phyloP scores from a whole-genome alignment of 371 early-diverging fungal genomes.

The Mortierella sp. region DNA sequence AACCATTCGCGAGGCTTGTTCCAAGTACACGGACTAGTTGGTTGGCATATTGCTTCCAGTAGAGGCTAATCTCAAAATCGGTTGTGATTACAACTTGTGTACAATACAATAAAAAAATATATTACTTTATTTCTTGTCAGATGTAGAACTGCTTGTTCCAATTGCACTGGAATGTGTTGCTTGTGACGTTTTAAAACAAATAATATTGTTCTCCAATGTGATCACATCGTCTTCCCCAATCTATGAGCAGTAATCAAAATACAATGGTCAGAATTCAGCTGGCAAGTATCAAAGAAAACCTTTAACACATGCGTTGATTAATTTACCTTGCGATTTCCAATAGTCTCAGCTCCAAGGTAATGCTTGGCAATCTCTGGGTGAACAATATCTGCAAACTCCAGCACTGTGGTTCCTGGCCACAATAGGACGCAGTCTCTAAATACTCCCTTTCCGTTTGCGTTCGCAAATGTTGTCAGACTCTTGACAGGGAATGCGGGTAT shows the following conservation, averaged over 20 bases:
- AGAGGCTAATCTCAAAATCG: too few species aligned
- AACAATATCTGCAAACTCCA: constrained; percentile 78
- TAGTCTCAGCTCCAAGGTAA: constrained; percentile 80
- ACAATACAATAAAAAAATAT: not conserved
- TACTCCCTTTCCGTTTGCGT: constrained; percentile 63
- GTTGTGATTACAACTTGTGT: not conserved
- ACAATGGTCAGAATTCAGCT: constrained; percentile 4
- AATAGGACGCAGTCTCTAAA: constrained; percentile 81
- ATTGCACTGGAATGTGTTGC: constrained; percentile 28
- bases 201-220: constrained; percentile 68
- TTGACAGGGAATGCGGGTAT: constrained; percentile 83
- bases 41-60: not conserved
- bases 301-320: not conserved
- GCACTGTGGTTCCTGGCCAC: constrained; percentile 77
- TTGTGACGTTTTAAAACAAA: constrained; percentile 72
- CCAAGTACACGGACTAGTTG: constrained; percentile 13
- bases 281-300: too few species aligned
- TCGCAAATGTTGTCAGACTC: constrained; percentile 74
- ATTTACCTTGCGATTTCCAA: constrained; percentile 75
- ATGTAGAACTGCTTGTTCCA: constrained; percentile 1
- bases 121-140: constrained; percentile 28
- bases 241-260: constrained; percentile 29
- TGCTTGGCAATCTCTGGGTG: constrained; percentile 75
- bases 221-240: constrained; percentile 72
- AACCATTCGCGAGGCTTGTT: constrained; percentile 35